phyloP scores from a whole-genome alignment of 2,329 filamentous ascomycete species.

The Xylariaceae sp. region DNA sequence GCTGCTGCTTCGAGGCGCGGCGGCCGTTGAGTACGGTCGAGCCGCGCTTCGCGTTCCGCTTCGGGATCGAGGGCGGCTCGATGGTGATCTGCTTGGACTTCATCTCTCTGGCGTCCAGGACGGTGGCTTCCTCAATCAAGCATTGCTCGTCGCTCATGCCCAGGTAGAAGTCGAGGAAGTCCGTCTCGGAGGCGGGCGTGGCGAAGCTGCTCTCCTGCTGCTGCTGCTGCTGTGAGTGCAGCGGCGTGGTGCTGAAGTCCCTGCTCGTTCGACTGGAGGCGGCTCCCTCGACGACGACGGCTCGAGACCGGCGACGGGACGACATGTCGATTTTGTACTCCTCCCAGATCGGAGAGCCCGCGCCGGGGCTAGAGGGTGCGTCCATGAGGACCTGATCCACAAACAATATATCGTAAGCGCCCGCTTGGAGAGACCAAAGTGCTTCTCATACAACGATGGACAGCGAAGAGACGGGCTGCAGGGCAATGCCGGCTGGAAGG shows the following conservation, averaged over 20 bases:
- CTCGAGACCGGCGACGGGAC: background rate
- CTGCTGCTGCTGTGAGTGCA: conserved; percentile 8
- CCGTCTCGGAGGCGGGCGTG: conserved; percentile 13
- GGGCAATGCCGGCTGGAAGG: conserved; percentile 4
- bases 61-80: conserved; percentile 39
- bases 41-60: conserved; percentile 40
- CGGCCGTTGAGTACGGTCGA: too few species aligned
- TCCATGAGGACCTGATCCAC: conserved; percentile 6
- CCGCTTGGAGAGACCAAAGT: conserved; percentile 14
- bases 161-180: conserved; percentile 17
- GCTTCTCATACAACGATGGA: conserved; percentile 14
- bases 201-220: conserved; percentile 14
- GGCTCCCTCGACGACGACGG: background rate
- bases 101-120: conserved; percentile 19
- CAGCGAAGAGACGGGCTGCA: too few species aligned
- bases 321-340: conserved; percentile 3
- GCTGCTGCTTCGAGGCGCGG: too few species aligned
- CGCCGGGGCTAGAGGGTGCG: conserved; percentile 1
- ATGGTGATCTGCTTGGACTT: conserved; percentile 16
- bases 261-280: conserved; percentile 3
- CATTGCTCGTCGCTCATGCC: conserved; percentile 22
- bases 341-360: background rate
- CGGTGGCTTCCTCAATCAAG: conserved; percentile 19
- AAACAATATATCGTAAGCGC: conserved; percentile 14
- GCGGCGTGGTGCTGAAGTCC: conserved; percentile 6